Evolutionary conservation across 139 green algal genomes (phyloP), one percentile per base, ranked within the genome.

Genomic region (Tetraselmis chui): DNA sequence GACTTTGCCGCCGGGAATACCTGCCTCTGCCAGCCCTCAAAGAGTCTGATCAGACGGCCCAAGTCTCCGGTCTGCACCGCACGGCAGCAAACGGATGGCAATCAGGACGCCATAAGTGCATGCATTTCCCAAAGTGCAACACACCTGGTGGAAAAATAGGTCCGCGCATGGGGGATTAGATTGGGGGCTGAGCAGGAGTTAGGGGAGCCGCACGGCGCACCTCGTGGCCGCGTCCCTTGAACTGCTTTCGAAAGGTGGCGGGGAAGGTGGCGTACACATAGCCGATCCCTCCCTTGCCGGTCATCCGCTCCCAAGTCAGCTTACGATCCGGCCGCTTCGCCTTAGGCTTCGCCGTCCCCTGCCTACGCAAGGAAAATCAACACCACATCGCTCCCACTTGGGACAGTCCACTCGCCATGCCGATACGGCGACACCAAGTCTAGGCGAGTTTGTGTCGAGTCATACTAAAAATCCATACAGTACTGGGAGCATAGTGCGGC

Each of bases 161-260:
- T n/a, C n/a, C n/a, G n/a, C n/a, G n/a, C n/a, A n/a, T n/a, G n/a
- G n/a, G n/a, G n/a, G n/a, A n/a, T n/a, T n/a, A n/a, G n/a, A n/a
- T n/a, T n/a, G n/a, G n/a, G n/a, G n/a, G 45, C 45, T 67, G 45
- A 18, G 18, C 11, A 25, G 45, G 11, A 25, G 45, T 67, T 5
- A 67, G 5, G 45, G 18, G 11, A 18, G 45, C 11, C 11, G 45
- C 11, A 5, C 5, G 45, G 45, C 45, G 45, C n/a, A 67, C 5
- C 76, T 84, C 81, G 81, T 84, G 76, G 28, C 81, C 81, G 22
- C 31, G 25, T 30, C 81, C 81, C 75, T 84, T 84, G 32, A 2
- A 28, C 5, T 74, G 30, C 76, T 31, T 30, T 2, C 30, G 26
- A 28, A 67, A 84, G 76, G 18, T 28, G 22, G 74, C 76, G 32